Conservation (phyloP, 2,329 filamentous ascomycete genomes). For the Neonectria magnoliae region DNA sequence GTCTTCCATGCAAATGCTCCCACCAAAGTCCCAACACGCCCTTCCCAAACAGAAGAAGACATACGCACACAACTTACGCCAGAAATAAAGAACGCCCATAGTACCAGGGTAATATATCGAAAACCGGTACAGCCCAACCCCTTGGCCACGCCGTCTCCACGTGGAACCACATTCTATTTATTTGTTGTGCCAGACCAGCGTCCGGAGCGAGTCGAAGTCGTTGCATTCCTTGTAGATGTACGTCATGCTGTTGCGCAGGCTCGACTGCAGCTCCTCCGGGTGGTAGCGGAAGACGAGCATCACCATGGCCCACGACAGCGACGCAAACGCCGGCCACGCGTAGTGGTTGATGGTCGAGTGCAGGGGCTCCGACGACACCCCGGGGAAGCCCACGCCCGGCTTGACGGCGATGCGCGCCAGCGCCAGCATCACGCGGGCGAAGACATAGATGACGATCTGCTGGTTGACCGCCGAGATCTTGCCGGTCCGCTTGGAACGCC, state of each 20-base stretch:
- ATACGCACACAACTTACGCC: conserved; percentile 26
- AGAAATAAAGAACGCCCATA: conserved; percentile 20
- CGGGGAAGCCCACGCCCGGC: conserved; percentile 62
- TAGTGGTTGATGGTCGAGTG: conserved; percentile 68
- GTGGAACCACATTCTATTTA: conserved; percentile 55
- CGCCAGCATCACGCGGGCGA: conserved; percentile 87
- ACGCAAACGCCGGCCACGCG: conserved; percentile 93
- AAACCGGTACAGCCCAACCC: background rate
- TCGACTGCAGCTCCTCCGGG: conserved; percentile 89
- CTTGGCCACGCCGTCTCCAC: too few species aligned
- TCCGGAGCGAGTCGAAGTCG: conserved; percentile 87
- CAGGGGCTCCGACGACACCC: conserved; percentile 59
- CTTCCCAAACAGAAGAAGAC: background rate
- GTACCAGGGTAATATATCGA: conserved; percentile 8
- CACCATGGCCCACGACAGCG: conserved; percentile 88
- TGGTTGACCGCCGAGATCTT: conserved; percentile 85
- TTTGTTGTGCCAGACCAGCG: conserved; percentile 86
- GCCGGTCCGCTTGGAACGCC: conserved; percentile 68
- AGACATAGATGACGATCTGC: conserved; percentile 98
- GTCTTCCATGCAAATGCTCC: conserved; percentile 30
- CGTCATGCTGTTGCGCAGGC: conserved; percentile 93
- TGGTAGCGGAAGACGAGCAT: conserved; percentile 97
- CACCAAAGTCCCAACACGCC: conserved; percentile 15
- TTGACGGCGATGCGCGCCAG: conserved; percentile 85
- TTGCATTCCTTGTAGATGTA: conserved; percentile 96